phyloP scores from a whole-genome alignment of 345 rosid species.

The Euphorbia lathyris region DNA sequence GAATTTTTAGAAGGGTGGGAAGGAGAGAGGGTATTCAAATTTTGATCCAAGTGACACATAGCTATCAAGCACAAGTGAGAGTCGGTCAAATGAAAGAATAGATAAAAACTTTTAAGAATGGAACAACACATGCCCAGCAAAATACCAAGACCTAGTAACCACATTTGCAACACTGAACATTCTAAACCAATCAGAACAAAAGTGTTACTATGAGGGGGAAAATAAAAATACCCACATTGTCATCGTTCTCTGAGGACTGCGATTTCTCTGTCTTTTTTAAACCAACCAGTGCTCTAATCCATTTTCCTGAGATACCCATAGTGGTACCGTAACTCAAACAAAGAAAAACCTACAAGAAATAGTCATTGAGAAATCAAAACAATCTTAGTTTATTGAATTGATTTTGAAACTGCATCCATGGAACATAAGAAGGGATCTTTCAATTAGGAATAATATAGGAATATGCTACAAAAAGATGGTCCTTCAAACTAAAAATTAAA shows the following conservation, averaged over 20 bases:
- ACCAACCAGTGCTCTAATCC: constrained; percentile 91
- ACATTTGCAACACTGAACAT: neutral
- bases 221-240: constrained; percentile 47
- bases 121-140: neutral
- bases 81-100: neutral
- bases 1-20: neutral
- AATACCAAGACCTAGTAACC: neutral
- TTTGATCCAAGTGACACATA: neutral
- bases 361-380: constrained; percentile 14
- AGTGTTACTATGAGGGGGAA: neutral
- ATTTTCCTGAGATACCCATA: constrained; percentile 96
- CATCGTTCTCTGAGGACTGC: constrained; percentile 57
- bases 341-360: constrained; percentile 28
- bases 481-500: neutral
- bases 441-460: neutral
- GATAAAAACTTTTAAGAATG: neutral
- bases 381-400: neutral
- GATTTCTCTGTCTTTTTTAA: constrained; percentile 73
- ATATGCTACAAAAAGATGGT: neutral
- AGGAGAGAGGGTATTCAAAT: neutral
- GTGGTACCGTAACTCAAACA: constrained; percentile 21
- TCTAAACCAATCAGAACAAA: neutral
- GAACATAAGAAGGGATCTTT: neutral
- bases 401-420: neutral
- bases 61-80: neutral